These are phyloP conservation scores for Picea abies DNA, from an alignment of 83 land plant species.

Conservation along the genomic window DNA sequence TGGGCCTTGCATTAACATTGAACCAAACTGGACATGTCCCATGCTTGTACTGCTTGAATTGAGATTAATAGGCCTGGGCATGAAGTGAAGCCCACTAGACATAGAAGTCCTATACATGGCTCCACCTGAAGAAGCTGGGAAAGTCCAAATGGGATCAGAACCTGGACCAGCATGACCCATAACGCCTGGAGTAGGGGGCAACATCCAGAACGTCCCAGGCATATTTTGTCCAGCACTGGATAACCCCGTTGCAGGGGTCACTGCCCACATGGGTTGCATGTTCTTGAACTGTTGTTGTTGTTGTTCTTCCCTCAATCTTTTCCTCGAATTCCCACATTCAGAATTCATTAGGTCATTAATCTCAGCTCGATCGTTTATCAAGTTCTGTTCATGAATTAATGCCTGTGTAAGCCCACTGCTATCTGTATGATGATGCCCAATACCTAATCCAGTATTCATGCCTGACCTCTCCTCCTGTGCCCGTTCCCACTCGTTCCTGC, in stretches of 20 bases:
- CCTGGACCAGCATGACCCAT: not conserved
- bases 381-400: slow-evolving; percentile 14
- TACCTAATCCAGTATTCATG: not conserved
- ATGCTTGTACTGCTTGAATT: not conserved
- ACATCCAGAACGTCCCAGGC: slow-evolving; percentile 56
- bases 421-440: slow-evolving; percentile 8
- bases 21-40: not conserved
- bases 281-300: slow-evolving; percentile 18
- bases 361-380: slow-evolving; percentile 3
- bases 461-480: slow-evolving; percentile 2
- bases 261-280: slow-evolving; percentile 30
- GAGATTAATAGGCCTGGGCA: slow-evolving; percentile 13
- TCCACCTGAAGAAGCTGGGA: slow-evolving; percentile 27
- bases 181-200: slow-evolving; percentile 20
- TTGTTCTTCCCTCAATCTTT: slow-evolving; percentile 20
- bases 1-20: slow-evolving; percentile 7
- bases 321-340: slow-evolving; percentile 19
- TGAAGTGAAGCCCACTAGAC: slow-evolving; percentile 14
- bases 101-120: slow-evolving; percentile 11
- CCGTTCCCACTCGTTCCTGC: slow-evolving; percentile 15
- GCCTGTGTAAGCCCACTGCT: slow-evolving; percentile 23
- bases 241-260: slow-evolving; percentile 19
- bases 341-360: not conserved
- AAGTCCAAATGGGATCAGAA: slow-evolving; percentile 34
- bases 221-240: slow-evolving; percentile 8